These are phyloP conservation scores for Helianthus tuberosus DNA, from an alignment of 129 eudicot species.

Conservation along the genomic window DNA sequence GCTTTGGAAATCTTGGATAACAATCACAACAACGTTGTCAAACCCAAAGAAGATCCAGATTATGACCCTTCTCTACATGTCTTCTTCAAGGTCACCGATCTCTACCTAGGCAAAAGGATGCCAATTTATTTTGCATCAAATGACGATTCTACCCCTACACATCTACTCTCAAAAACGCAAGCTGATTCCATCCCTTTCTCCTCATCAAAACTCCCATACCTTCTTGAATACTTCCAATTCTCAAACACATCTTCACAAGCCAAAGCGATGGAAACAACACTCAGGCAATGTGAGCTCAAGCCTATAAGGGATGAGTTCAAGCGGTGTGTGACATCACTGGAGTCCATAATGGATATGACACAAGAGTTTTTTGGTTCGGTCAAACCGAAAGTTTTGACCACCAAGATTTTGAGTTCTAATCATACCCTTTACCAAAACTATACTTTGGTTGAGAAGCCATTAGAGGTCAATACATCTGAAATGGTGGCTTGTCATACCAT, in stretches of 20 bases:
- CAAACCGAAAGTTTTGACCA: conserved; percentile 37
- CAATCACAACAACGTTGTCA: neutral
- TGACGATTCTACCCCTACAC: conserved; percentile 40
- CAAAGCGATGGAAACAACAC: conserved; percentile 61
- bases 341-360: conserved; percentile 59
- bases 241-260: conserved; percentile 53
- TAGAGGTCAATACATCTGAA: conserved; percentile 35
- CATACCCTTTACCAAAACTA: conserved; percentile 43
- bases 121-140: conserved; percentile 44
- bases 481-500: conserved; percentile 61
- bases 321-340: conserved; percentile 69
- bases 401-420: conserved; percentile 30
- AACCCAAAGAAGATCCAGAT: neutral
- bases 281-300: conserved; percentile 51
- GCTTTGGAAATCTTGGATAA: conserved; percentile 17
- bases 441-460: conserved; percentile 44
- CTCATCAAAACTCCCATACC: conserved; percentile 37
- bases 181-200: conserved; percentile 69
- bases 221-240: conserved; percentile 51
- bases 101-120: conserved; percentile 45
- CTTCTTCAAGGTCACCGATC: conserved; percentile 50
- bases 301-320: conserved; percentile 49
- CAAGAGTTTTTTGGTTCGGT: conserved; percentile 34
- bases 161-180: conserved; percentile 47
- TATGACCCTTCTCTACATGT: conserved; percentile 48